phyloP scores from a whole-genome alignment of 2,329 filamentous ascomycete species.

The Exophiala sideris region DNA sequence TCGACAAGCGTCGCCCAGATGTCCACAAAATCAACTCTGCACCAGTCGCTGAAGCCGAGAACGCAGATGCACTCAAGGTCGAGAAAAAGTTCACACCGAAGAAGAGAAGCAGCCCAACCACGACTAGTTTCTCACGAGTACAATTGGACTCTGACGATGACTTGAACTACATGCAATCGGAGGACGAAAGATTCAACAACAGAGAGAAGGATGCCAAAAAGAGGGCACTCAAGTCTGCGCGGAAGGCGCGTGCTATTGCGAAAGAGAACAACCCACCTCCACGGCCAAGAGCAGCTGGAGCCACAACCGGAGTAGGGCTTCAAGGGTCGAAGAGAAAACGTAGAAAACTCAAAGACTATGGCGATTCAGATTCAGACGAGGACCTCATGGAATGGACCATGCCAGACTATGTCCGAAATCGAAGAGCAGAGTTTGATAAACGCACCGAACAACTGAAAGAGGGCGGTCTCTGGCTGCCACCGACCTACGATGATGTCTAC shows the following conservation, averaged over 20 bases:
- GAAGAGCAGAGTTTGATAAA: conserved; percentile 67
- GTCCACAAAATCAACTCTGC: background rate
- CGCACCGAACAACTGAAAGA: conserved; percentile 59
- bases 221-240: conserved; percentile 30
- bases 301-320: conserved; percentile 30
- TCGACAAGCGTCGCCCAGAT: background rate
- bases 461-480: conserved; percentile 71
- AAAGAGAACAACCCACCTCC: conserved; percentile 37
- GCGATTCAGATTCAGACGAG: conserved; percentile 51
- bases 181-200: conserved; percentile 7
- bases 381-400: conserved; percentile 57
- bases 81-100: conserved; percentile 1
- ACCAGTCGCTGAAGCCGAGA: conserved; percentile 1
- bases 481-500: conserved; percentile 69
- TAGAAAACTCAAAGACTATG: conserved; percentile 39
- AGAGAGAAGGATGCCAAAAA: conserved; percentile 3
- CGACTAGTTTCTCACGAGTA: background rate
- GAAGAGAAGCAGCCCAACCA: background rate
- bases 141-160: conserved; percentile 19
- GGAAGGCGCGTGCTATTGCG: conserved; percentile 55
- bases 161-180: conserved; percentile 15
- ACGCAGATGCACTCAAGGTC: conserved; percentile 1
- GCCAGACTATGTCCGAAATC: conserved; percentile 68
- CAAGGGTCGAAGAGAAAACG: conserved; percentile 29
- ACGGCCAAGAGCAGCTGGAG: conserved; percentile 36